Conservation (phyloP, 805 yeast species). For the Ogataea trehaloabstinens region DNA sequence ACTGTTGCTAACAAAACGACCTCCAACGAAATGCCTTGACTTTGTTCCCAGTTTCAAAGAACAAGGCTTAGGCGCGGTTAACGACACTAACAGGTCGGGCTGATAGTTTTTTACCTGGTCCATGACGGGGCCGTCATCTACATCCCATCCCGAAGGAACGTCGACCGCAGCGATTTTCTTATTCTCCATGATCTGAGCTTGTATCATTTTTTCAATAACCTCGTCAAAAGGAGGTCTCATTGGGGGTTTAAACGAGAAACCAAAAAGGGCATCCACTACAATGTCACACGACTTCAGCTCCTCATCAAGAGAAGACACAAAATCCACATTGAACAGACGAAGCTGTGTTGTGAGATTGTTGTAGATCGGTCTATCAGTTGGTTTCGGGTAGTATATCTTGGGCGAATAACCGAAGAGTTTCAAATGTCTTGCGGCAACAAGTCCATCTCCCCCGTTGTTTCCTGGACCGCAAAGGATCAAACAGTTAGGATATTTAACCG, state of each 20-base stretch:
- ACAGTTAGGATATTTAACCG: conserved; percentile 40
- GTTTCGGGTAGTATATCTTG: conserved; percentile 75
- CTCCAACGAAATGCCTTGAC: conserved; percentile 77
- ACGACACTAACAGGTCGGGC: conserved; percentile 71
- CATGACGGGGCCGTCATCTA: conserved; percentile 72
- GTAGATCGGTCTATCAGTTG: conserved; percentile 55
- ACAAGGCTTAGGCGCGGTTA: conserved; percentile 95
- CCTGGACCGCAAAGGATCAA: conserved; percentile 91
- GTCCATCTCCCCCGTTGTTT: conserved; percentile 95
- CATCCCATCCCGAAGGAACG: conserved; percentile 97
- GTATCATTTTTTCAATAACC: conserved; percentile 41
- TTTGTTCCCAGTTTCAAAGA: conserved; percentile 47
- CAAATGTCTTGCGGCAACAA: conserved; percentile 92
- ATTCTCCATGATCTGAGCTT: conserved; percentile 19
- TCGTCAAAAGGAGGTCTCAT: conserved; percentile 71
- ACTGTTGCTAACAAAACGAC: conserved; percentile 68
- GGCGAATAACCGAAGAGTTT: conserved; percentile 78
- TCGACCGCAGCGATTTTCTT: conserved; percentile 79
- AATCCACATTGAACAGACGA: conserved; percentile 56
- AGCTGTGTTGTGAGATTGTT: conserved; percentile 64
- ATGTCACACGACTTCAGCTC: conserved; percentile 39
- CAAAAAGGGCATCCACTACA: conserved; percentile 83
- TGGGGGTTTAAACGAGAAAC: conserved; percentile 91
- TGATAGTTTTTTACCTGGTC: conserved; percentile 33
- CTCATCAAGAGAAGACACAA: conserved; percentile 35